A percentile compares a stretch with the other conserved stretches of the same genome.
These are phyloP conservation scores for Penicillium sp. DNA, from an alignment of 2,329 filamentous ascomycete genomes.

Conservation along the genomic window DNA sequence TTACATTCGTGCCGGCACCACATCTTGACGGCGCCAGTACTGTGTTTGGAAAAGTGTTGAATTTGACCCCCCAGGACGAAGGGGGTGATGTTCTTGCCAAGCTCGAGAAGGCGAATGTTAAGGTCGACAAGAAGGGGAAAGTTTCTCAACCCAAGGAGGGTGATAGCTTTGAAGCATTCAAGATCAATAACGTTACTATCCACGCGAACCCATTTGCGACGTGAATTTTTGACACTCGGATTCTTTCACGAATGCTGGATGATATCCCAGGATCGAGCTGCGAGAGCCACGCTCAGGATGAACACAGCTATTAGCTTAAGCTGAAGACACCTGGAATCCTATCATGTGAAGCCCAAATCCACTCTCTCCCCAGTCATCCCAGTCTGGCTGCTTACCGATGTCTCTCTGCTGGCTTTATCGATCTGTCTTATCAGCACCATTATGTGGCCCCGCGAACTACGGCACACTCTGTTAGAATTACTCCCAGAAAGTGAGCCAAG, in stretches of 20 bases:
- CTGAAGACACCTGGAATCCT: neutral
- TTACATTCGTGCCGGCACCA: constrained; percentile 59
- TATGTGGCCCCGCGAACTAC: neutral
- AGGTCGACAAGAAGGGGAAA: constrained; percentile 62
- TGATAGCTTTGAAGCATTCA: constrained; percentile 49
- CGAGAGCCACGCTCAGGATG: neutral
- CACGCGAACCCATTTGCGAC: constrained; percentile 65
- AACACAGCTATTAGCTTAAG: constrained; percentile 3
- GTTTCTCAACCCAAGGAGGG: constrained; percentile 47
- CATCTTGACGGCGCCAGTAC: constrained; percentile 67
- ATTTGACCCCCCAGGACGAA: constrained; percentile 44
- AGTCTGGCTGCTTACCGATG: neutral
- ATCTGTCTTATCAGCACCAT: neutral
- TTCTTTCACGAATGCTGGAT: neutral
- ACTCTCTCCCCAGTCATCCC: no score
- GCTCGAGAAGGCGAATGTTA: constrained; percentile 58
- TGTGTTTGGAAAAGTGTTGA: constrained; percentile 62
- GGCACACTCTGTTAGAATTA: neutral
- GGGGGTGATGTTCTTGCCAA: constrained; percentile 46
- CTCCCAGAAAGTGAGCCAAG: neutral
- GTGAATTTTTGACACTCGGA: constrained; percentile 32
- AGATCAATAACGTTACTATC: constrained; percentile 57
- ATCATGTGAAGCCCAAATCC: neutral
- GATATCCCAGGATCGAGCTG: neutral
- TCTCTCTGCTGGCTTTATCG: neutral